Base-by-base conservation (phyloP, 2,329 filamentous ascomycete species). In the Chaetomium sp. region DNA sequence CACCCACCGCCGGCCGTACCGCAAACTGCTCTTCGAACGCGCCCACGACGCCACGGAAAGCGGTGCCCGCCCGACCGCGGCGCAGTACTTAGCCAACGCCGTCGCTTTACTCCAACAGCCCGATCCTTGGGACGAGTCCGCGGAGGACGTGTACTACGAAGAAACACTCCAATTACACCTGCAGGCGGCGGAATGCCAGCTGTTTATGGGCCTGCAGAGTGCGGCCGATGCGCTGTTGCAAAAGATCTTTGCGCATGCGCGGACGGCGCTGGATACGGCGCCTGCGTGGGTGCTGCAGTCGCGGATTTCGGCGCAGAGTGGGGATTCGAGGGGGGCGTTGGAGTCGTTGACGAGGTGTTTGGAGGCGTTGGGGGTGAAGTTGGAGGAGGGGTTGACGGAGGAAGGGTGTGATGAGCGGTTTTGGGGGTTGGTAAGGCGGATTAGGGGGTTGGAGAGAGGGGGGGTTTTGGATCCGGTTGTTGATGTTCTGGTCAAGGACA, bases 261-360 rank as follows among this genome's bases (percentile, higher is more conserved):
- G 80, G 61, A 84, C 84, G 14, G 74, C 88, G 0, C 79, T 88
- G 5, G 91, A 95, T 69, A 94, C 89, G 72, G 88, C 89, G 1
- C 86, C 88, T 7, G 89, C 89, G 0, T 95, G 87, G 74, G 86
- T 96, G 42, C 75, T 96, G 38, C 85, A 90, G 67, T 91, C 89
- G 5, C 83, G 90, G 49, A 86, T 96, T 46, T 83, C 85, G 64
- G 83, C 87, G 1, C 84, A 91, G 65, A 79, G 80, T 53, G 90
- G 91, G 1, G 83, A 95, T 61, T 82, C 85, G 34, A 72, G 77
- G 27, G 79, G 79, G 4, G 88, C 91, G 0, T 83, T 95, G 62
- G 72, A 79, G 36, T 81, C 82, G 1, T 74, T 96, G 32, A 86
- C 86, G 64, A 79, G 84, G 46, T 91, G 88, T 59, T 73, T 96